These are phyloP conservation scores for Colletotrichum chrysophilum DNA, from an alignment of 2,329 filamentous ascomycete genomes.

Conservation along the genomic window DNA sequence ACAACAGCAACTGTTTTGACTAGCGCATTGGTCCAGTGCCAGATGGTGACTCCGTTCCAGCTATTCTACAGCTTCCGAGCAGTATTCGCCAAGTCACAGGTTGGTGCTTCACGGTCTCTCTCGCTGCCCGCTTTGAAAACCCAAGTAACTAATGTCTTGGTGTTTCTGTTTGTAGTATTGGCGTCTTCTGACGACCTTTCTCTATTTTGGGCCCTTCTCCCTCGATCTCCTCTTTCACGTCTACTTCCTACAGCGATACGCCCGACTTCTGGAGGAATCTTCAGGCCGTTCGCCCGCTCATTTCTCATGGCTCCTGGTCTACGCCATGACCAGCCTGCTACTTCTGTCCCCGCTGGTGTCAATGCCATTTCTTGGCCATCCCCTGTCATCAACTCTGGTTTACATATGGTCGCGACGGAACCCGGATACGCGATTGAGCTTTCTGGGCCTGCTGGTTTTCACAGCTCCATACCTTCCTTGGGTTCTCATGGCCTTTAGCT, in stretches of 20 bases:
- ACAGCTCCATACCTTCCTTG: conserved; percentile 94
- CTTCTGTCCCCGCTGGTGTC: conserved; percentile 84
- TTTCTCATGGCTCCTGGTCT: conserved; percentile 93
- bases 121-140: not conserved
- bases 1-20: conserved; percentile 89
- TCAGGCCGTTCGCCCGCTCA: conserved; percentile 90
- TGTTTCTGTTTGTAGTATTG: conserved; percentile 72
- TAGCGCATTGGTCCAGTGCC: conserved; percentile 89
- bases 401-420: conserved; percentile 98
- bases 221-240: conserved; percentile 96
- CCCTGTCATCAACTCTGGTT: conserved; percentile 89
- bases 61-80: conserved; percentile 95
- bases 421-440: conserved; percentile 87
- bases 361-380: conserved; percentile 93
- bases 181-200: conserved; percentile 93
- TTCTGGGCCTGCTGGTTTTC: conserved; percentile 88
- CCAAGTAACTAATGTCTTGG: conserved; percentile 12
- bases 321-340: conserved; percentile 81
- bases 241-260: conserved; percentile 97
- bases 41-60: conserved; percentile 91
- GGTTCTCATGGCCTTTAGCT: conserved; percentile 91
- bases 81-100: conserved; percentile 91
- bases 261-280: conserved; percentile 91
- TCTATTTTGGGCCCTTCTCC: conserved; percentile 95
- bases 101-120: conserved; percentile 44